Evolutionary conservation across 2,329 filamentous ascomycete genomes (phyloP), one percentile per base, ranked within the genome.

Genomic region (Diaporthe citriasiana): DNA sequence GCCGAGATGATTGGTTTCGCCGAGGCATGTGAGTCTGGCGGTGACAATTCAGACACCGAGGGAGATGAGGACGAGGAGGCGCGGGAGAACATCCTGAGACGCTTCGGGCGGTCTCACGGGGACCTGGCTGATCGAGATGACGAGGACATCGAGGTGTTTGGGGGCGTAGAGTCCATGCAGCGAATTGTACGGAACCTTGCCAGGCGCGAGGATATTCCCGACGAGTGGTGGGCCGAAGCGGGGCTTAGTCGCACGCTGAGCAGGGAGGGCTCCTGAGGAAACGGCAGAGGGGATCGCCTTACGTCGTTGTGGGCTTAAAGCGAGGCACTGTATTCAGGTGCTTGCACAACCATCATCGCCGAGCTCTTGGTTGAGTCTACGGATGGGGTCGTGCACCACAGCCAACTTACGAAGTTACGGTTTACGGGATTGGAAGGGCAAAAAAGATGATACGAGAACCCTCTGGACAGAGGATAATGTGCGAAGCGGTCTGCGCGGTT

Each of bases 171-270:
- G 38, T 74, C 72, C 50, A 72, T 75, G 72, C 92, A 94, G 77
- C 87, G 88, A 68, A 93, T 97, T 60, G 87, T 97, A 47, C 90
- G 92, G 77, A 88, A 90, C 56, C 87, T 97, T 71, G 90, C 92
- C 45, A 88, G 89, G 25, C 87, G 93, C 33, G 89, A 94, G 79
- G 93, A 95, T 78, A 93, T 97, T 71, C 93, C 94, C 0, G 94
- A 97, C 75, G 92, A 94, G 76, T 95, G 93, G 91, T 97, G 94
- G 94, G 90, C 90, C 74, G 89, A 90, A 78, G 92, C 88, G 74
- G 93, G 93, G 55, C 87, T 94, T 76, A 91, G 87, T 79, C 89
- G 91, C 76, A 92, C 87, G 19, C 82, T 90, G 71, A 82, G 84
- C 25, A 84, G 82, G 47, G 85, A 86, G 70, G 82, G 82, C 17